phyloP scores from a whole-genome alignment of 345 rosid genomes.

The Limnanthes douglasii region DNA sequence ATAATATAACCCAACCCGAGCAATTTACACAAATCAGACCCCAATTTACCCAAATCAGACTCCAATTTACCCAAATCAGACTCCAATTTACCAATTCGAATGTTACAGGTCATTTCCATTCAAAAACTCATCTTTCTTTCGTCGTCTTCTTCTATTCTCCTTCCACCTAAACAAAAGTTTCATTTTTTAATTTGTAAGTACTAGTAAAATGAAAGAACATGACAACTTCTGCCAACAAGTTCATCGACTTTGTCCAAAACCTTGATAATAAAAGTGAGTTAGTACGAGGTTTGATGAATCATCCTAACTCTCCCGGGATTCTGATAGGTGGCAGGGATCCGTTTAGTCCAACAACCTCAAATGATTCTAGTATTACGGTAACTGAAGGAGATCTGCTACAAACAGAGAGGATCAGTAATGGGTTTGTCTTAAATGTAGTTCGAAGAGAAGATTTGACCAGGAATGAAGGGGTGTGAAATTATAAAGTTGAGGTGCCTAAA shows the following conservation, averaged over 20 bases:
- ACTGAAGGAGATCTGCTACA: constrained; percentile 78
- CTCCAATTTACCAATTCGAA: no score
- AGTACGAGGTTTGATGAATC: constrained; percentile 25
- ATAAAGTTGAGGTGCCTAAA: constrained; percentile 35
- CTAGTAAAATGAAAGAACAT: no score
- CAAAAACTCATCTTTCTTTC: no score
- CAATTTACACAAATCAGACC: no score
- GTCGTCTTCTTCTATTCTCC: no score
- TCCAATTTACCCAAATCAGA: no score
- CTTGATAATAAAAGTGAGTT: constrained; percentile 46
- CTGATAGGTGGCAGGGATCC: constrained; percentile 29
- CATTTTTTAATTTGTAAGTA: no score
- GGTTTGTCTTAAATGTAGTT: constrained; percentile 63
- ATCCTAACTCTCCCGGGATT: constrained; percentile 28
- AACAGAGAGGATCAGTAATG: constrained; percentile 56
- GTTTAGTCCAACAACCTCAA: constrained; percentile 14
- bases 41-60: no score
- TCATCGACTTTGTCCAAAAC: constrained; percentile 60
- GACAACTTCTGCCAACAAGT: constrained; percentile 75
- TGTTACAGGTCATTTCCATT: no score
- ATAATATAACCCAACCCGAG: no score
- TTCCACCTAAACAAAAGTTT: no score
- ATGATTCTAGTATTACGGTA: constrained; percentile 52
- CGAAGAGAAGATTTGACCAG: constrained; percentile 45
- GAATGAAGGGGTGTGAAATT: constrained; percentile 17